These are phyloP conservation scores for Fraxinus dipetala DNA, from an alignment of 305 asterid species.

Conservation along the genomic window DNA sequence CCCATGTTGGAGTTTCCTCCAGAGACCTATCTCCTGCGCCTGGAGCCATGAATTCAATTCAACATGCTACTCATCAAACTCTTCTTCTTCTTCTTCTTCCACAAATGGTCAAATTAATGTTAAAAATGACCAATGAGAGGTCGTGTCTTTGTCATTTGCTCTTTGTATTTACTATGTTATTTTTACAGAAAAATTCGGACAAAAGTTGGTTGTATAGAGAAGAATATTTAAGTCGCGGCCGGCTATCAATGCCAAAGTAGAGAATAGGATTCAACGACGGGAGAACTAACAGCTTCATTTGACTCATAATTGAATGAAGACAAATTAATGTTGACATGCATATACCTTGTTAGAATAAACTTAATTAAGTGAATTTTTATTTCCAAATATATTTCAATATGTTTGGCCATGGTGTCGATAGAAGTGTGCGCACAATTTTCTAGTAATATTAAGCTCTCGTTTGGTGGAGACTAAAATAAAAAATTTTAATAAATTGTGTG, in stretches of 20 bases:
- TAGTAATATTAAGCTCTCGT: neutral
- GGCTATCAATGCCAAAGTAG: slow-evolving; percentile 18
- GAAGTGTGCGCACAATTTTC: neutral
- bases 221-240: slow-evolving; percentile 28
- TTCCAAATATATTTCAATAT: neutral
- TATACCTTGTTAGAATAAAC: neutral
- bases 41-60: slow-evolving; percentile 36
- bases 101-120: neutral
- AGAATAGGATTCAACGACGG: slow-evolving; percentile 8
- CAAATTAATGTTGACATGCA: neutral
- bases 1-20: slow-evolving; percentile 71
- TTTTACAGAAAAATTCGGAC: neutral
- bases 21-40: slow-evolving; percentile 45
- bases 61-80: neutral
- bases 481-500: neutral
- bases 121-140: neutral
- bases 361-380: neutral
- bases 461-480: too few relatives aligned
- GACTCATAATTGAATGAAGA: neutral
- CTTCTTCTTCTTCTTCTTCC: neutral
- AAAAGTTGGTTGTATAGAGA: neutral
- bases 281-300: neutral
- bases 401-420: neutral
- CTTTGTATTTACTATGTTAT: slow-evolving; percentile 23
- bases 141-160: neutral